A percentile compares a stretch with the other conserved stretches of the same genome.
Conservation (phyloP, 2,329 filamentous ascomycete genomes). For the Fusarium vanettenii region DNA sequence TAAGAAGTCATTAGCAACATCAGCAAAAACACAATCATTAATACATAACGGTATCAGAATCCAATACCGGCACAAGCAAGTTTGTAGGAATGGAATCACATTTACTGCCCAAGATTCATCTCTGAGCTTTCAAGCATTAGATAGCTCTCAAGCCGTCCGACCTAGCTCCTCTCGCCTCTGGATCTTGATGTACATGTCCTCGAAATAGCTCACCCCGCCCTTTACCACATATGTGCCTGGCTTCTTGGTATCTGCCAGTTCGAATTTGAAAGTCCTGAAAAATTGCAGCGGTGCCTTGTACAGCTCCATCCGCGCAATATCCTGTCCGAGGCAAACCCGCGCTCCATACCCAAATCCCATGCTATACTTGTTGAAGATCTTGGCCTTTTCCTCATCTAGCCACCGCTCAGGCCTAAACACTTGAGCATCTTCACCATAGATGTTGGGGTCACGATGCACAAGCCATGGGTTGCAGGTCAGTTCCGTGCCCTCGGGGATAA, state of each 20-base stretch:
- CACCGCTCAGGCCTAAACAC: conserved; percentile 56
- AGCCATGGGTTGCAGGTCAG: conserved; percentile 54
- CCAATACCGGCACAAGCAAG: too few relatives aligned
- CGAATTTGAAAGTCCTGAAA: conserved; percentile 29
- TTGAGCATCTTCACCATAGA: conserved; percentile 48
- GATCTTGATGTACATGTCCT: conserved; percentile 26
- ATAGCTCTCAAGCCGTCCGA: neutral
- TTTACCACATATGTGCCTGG: conserved; percentile 27
- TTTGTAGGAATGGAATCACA: too few relatives aligned
- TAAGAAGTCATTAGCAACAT: too few relatives aligned
- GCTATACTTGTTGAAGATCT: conserved; percentile 45
- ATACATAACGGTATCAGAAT: too few relatives aligned
- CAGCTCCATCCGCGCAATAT: conserved; percentile 58
- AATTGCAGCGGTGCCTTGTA: conserved; percentile 33
- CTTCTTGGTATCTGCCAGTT: conserved; percentile 12
- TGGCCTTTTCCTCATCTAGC: conserved; percentile 46
- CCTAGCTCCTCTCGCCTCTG: neutral
- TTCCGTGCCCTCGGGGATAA: conserved; percentile 47
- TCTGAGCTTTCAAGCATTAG: neutral
- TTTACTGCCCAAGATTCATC: neutral
- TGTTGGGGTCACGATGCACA: conserved; percentile 45
- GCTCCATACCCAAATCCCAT: conserved; percentile 55
- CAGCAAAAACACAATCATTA: too few relatives aligned
- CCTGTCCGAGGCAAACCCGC: conserved; percentile 56
- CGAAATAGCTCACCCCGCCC: conserved; percentile 34